Evolutionary conservation across 345 rosid species (phyloP).

Genomic region (Pistacia vera): DNA sequence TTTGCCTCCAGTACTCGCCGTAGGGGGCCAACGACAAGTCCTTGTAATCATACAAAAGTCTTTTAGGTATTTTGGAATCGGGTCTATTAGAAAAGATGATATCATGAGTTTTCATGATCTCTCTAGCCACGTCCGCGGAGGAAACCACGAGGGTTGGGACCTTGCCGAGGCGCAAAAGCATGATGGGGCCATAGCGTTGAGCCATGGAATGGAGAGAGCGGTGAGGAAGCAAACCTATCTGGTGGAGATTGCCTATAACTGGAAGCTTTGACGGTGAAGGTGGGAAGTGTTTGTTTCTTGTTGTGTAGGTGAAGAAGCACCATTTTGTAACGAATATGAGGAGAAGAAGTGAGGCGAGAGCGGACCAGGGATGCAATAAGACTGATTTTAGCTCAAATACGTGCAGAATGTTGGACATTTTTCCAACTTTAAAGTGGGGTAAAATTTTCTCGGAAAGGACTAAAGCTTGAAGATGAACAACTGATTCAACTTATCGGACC

Average conservation of each 20-base stretch:
- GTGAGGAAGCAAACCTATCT: not conserved
- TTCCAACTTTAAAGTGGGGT: too few species aligned
- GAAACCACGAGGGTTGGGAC: not conserved
- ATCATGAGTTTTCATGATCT: not conserved
- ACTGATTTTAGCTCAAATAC: too few species aligned
- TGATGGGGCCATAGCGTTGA: not conserved
- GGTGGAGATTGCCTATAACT: conserved; percentile 1
- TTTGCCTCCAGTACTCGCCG: conserved; percentile 19
- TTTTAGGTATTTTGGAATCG: not conserved
- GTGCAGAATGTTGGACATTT: too few species aligned
- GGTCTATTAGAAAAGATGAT: not conserved
- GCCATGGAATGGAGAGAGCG: not conserved
- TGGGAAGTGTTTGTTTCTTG: too few species aligned
- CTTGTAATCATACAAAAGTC: not conserved
- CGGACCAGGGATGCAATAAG: too few species aligned
- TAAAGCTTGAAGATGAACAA: too few species aligned
- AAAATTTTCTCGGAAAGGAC: too few species aligned
- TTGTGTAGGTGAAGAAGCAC: too few species aligned
- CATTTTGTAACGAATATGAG: too few species aligned
- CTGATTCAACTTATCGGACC: too few species aligned
- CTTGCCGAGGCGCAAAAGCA: not conserved
- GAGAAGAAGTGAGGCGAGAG: too few species aligned
- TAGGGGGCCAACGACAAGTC: not conserved
- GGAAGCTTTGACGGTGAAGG: conserved; percentile 6
- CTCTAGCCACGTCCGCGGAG: not conserved